A percentile compares a stretch with the other conserved stretches of the same genome.
These are phyloP conservation scores for Rhizophora apiculata DNA, from an alignment of 345 rosid genomes.

Conservation along the genomic window DNA sequence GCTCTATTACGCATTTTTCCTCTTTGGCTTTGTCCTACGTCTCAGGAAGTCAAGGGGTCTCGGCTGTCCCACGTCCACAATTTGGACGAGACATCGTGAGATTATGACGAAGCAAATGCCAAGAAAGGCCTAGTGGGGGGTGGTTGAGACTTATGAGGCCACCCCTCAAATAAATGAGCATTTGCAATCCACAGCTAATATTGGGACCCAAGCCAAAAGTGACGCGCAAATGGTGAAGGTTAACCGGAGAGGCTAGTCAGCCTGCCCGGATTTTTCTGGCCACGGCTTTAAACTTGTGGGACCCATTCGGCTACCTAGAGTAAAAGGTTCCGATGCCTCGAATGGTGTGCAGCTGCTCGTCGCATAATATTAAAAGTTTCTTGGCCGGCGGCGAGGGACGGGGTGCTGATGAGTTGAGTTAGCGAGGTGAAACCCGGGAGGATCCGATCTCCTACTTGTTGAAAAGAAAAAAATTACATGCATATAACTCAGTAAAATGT, in stretches of 20 bases:
- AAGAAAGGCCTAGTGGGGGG: neutral
- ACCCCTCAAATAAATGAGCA: conserved; percentile 6
- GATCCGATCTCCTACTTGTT: no score
- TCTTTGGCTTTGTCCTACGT: no score
- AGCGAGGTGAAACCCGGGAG: no score
- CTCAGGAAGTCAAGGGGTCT: no score
- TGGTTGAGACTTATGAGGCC: neutral
- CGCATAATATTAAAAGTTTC: no score
- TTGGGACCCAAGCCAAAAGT: conserved; percentile 23
- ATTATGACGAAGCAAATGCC: neutral
- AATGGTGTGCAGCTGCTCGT: conserved; percentile 1
- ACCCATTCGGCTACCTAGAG: neutral
- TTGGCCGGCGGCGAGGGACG: no score
- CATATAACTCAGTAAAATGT: no score
- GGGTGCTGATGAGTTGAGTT: no score
- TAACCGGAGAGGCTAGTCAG: neutral
- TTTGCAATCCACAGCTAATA: conserved; percentile 40
- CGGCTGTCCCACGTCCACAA: neutral
- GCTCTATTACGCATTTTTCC: no score
- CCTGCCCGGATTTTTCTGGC: conserved; percentile 7
- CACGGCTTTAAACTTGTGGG: neutral
- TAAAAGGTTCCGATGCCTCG: conserved; percentile 1
- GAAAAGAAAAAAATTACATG: no score
- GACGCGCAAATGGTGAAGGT: neutral
- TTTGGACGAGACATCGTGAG: neutral